Base-by-base conservation (phyloP, 2,329 filamentous ascomycete species). In the Lasiodiplodia sp. region DNA sequence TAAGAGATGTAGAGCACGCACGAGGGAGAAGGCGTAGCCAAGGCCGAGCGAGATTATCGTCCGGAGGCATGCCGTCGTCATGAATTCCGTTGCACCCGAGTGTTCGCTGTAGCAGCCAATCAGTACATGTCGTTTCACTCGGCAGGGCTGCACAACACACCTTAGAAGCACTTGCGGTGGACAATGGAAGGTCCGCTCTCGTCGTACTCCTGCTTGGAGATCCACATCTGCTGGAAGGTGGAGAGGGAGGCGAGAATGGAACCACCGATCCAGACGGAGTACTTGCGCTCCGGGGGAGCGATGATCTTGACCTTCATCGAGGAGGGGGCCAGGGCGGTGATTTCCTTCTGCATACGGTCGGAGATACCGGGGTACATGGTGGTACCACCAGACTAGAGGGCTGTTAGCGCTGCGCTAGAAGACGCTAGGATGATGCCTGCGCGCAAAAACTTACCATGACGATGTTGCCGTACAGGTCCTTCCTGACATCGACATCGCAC, bases 241-340 rank as follows among this genome's bases (percentile, higher is more conserved):
- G 96, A 99, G 80, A 99, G 92, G 74, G 96, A 99, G 78, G 96
- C 96, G 81, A 99, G 87, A 87, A 99, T 99, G 85, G 96, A 99
- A 90, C 96, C 96, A 96, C 96, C 96, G 84, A 99, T 99, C 96
- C 96, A 99, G 89, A 99, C 96, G 74, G 96, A 98, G 93, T 99
- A 99, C 91, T 99, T 99, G 87, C 96, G 93, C 92, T 99, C 96
- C 77, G 96, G 96, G 78, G 96, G 96, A 87, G 96, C 96, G 83
- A 99, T 98, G 87, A 99, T 98, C 93, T 98, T 98, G 90, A 99
- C 95, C 93, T 98, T 98, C 96, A 99, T 98, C 81, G 94, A 97
- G 75, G 96, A 98, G 81, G 96, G 96, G 83, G 96, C 96, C 86
- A 99, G 92, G 83, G 94, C 92, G 84, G 94, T 98, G 84, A 99